These are phyloP conservation scores for Solanum verrucosum DNA, from an alignment of 257 asterid species.

Conservation along the genomic window DNA sequence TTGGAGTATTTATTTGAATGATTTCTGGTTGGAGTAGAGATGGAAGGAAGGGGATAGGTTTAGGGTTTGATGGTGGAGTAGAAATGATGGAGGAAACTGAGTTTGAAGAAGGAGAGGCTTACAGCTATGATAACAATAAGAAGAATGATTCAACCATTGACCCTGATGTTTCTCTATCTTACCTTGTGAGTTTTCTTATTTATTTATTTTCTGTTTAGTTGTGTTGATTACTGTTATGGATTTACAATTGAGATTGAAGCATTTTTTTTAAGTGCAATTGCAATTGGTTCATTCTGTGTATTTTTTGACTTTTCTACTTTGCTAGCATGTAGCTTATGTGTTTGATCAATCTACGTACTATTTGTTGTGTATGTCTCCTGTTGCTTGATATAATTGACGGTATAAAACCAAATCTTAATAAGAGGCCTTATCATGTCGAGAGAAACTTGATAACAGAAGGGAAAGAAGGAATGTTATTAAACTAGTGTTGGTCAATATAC, in stretches of 20 bases:
- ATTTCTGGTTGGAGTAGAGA: slow-evolving; percentile 66
- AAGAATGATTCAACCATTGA: slow-evolving; percentile 53
- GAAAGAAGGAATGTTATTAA: not conserved
- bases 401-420: not conserved
- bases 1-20: slow-evolving; percentile 30
- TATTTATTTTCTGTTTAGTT: not conserved
- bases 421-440: not conserved
- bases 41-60: slow-evolving; percentile 67
- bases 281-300: not conserved
- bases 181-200: slow-evolving; percentile 53
- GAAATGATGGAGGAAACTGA: slow-evolving; percentile 61
- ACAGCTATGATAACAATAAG: slow-evolving; percentile 17
- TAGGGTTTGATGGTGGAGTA: slow-evolving; percentile 29
- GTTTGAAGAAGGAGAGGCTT: slow-evolving; percentile 98
- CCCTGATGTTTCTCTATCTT: slow-evolving; percentile 92
- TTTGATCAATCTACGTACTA: not conserved
- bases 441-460: not conserved
- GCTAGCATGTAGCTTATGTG: not conserved
- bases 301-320: not conserved
- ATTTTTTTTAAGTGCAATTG: not conserved
- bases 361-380: not conserved
- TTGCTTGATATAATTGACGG: not conserved
- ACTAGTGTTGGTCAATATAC: not conserved
- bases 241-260: not conserved
- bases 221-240: not conserved